These are phyloP conservation scores for Volvox africanus DNA, from an alignment of 139 green algal species.

Conservation along the genomic window DNA sequence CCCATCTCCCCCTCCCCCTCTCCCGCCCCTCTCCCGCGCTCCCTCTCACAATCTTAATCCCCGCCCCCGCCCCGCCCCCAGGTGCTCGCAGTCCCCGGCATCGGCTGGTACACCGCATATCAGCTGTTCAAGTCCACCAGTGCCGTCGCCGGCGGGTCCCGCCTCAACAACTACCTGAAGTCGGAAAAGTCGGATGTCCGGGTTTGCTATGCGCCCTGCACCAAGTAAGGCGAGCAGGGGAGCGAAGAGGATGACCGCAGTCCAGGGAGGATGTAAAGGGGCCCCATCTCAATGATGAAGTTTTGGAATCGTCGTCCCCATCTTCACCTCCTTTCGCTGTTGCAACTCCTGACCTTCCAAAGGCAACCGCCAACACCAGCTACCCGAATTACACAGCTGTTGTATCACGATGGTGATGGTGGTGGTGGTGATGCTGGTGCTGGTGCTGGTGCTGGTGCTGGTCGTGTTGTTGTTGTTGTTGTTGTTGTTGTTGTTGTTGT, in stretches of 20 bases:
- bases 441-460: background rate
- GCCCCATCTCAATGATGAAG: too few relatives aligned
- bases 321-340: too few relatives aligned
- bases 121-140: slow-evolving; percentile 63
- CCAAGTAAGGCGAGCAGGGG: slow-evolving; percentile 25
- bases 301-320: too few relatives aligned
- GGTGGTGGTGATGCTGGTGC: background rate
- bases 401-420: background rate
- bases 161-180: slow-evolving; percentile 60
- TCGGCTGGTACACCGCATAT: slow-evolving; percentile 57
- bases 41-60: too few relatives aligned
- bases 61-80: background rate
- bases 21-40: too few relatives aligned
- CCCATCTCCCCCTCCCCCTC: background rate
- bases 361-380: too few relatives aligned
- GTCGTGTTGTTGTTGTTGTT: background rate
- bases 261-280: too few relatives aligned
- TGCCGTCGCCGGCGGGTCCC: slow-evolving; percentile 42
- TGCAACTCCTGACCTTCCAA: too few relatives aligned
- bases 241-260: background rate
- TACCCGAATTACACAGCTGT: too few relatives aligned
- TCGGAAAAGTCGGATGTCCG: slow-evolving; percentile 38
- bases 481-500: too few relatives aligned
- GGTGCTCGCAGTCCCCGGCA: slow-evolving; percentile 47
- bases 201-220: slow-evolving; percentile 47